Evolutionary conservation across 164 flowering plant genomes (phyloP).

Genomic region (Kingdonia uniflora): DNA sequence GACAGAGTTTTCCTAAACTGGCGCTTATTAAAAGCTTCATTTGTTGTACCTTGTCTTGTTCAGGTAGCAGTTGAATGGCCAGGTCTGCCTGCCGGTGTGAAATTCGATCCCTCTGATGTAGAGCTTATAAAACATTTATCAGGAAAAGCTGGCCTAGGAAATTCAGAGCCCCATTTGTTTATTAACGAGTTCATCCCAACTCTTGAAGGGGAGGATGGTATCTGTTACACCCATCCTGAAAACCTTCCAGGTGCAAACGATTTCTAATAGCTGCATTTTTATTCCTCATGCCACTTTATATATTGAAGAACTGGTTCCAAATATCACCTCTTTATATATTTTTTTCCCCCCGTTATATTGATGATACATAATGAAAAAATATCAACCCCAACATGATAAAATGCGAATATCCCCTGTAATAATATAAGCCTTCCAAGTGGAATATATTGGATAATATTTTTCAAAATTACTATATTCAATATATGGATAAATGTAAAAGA

Average conservation of each 20-base stretch:
- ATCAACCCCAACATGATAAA: no score
- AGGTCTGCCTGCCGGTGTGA: constrained; percentile 84
- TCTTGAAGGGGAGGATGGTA: constrained; percentile 56
- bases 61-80: constrained; percentile 81
- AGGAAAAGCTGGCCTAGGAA: constrained; percentile 54
- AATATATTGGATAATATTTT: no score
- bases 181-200: constrained; percentile 90
- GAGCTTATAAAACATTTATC: constrained; percentile 74
- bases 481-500: neutral
- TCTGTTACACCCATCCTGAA: constrained; percentile 84
- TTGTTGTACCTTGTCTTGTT: constrained; percentile 10
- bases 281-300: no score
- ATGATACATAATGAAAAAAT: no score
- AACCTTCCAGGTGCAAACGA: constrained; percentile 73
- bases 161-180: constrained; percentile 47
- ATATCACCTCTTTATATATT: no score
- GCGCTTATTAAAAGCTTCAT: neutral
- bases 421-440: no score
- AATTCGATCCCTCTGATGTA: constrained; percentile 85
- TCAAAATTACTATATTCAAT: no score
- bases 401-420: no score
- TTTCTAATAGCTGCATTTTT: neutral
- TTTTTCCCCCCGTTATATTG: no score
- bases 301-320: no score
- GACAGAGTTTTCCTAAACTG: no score